Base-by-base conservation (phyloP, 2,329 filamentous ascomycete species). In the Ophiostoma populinum region DNA sequence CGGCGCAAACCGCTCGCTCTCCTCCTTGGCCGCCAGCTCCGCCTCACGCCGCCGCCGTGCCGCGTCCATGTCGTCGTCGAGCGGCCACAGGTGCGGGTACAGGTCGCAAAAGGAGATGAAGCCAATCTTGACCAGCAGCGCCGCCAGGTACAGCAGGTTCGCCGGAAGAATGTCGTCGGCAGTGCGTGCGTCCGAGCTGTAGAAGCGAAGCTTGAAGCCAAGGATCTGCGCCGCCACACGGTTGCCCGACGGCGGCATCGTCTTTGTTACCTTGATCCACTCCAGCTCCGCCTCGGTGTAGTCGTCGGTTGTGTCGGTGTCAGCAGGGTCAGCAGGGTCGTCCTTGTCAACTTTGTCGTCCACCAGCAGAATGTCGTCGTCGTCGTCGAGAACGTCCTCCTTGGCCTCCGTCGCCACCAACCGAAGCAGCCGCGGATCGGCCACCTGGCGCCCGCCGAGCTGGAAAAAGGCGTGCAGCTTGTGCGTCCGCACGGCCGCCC, bases 191-290 rank as follows among this genome's bases (percentile, higher is more conserved):
- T 75, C 63, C 0, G 83, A 92, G 26, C 82, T 80, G 51, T 98
- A 98, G 54, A 93, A 98, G 11, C 82, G 80, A 34, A 98, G 68
- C 56, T 98, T 98, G 65, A 98, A 98, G 4, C 90, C 90, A 11
- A 98, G 73, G 4, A 98, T 67, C 52, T 95, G 90, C 20, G 92
- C 92, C 1, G 90, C 90, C 40, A 92, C 82, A 28, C 78, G 73
- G 51, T 94, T 98, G 20, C 92, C 90, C 20, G 70, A 65, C 2
- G 86, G 83, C 5, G 86, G 86, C 4, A 90, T 58, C 0, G 81
- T 92, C 37, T 75, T 77, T 3, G 87, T 94, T 40, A 71, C 62
- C 42, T 72, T 66, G 46, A 92, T 81, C 82, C 86, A 94, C 45
- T 77, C 65, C 6, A 65, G 62, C 38, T 73, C 70, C 18, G 71